Percentiles rank a stretch among this genome's conserved stretches.
Evolutionary conservation across 768 basidiomycete species (phyloP).

Genomic region (Suillus brevipes): DNA sequence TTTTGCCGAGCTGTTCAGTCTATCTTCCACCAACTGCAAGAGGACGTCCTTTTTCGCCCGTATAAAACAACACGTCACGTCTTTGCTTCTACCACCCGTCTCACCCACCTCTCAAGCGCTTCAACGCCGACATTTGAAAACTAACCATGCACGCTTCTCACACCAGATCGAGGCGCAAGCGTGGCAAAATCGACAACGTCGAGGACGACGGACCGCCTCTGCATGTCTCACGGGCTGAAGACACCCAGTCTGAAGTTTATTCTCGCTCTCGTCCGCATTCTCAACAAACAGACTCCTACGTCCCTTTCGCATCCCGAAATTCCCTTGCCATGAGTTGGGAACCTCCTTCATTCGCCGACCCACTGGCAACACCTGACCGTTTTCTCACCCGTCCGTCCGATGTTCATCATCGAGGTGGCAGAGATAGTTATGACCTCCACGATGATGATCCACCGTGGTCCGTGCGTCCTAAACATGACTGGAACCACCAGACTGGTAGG

Average conservation of each 20-base stretch:
- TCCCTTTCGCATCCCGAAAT: constrained; percentile 42
- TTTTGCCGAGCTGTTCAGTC: constrained; percentile 19
- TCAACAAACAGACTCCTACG: constrained; percentile 45
- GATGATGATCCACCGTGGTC: constrained; percentile 46
- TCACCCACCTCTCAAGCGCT: constrained; percentile 23
- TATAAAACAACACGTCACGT: constrained; percentile 24
- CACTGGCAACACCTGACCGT: constrained; percentile 39
- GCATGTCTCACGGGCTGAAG: constrained; percentile 50
- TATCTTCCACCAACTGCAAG: constrained; percentile 25
- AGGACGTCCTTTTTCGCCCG: constrained; percentile 28
- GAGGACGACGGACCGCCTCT: constrained; percentile 45
- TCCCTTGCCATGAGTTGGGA: constrained; percentile 53
- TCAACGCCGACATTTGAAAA: constrained; percentile 16
- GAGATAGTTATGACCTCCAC: constrained; percentile 47
- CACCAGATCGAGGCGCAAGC: constrained; percentile 49
- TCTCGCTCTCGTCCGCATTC: constrained; percentile 49
- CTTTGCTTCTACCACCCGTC: constrained; percentile 27
- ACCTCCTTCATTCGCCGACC: constrained; percentile 44
- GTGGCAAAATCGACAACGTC: constrained; percentile 50
- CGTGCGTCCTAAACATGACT: constrained; percentile 39
- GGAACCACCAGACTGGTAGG: constrained; percentile 42
- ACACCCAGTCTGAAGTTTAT: constrained; percentile 53
- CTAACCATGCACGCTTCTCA: constrained; percentile 38
- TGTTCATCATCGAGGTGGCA: constrained; percentile 50
- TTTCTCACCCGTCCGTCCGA: constrained; percentile 43